These are phyloP conservation scores for Botrytis sinoallii DNA, from an alignment of 2,329 filamentous ascomycete species.

Conservation along the genomic window DNA sequence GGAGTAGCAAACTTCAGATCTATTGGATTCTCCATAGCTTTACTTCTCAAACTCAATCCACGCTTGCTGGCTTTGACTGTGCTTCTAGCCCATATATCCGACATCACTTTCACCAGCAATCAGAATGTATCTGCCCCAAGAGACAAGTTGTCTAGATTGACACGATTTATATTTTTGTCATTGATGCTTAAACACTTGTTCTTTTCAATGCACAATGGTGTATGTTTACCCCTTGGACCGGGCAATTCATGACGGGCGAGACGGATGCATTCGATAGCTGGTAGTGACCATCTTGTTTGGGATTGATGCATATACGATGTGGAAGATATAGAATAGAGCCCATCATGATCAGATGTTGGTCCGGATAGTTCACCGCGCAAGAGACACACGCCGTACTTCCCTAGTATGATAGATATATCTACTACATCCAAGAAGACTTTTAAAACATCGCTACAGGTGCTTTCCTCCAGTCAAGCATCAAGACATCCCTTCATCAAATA, in stretches of 20 bases:
- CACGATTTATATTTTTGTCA: too few species aligned
- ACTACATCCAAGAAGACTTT: fast-evolving
- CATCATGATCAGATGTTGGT: not conserved
- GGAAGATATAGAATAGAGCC: not conserved
- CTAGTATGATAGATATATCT: not conserved
- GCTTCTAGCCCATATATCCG: not conserved
- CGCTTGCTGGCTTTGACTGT: not conserved
- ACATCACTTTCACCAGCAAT: not conserved
- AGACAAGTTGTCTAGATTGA: not conserved
- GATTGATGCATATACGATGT: too few species aligned
- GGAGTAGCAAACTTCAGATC: not conserved
- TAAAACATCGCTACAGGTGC: not conserved
- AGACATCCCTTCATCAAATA: too few species aligned
- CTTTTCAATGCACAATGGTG: too few species aligned
- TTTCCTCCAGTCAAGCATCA: not conserved
- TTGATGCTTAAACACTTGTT: not conserved
- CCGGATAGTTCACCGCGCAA: too few species aligned
- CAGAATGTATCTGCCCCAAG: not conserved
- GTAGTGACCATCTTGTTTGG: not conserved
- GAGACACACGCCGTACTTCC: too few species aligned
- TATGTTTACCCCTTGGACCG: not conserved
- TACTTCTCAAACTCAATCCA: not conserved
- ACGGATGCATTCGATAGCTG: not conserved
- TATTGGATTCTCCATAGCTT: not conserved
- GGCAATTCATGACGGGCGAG: not conserved